A percentile compares a stretch with the other conserved stretches of the same genome.
Evolutionary conservation across 2,329 filamentous ascomycete genomes (phyloP).

Genomic region (Akanthomyces muscarius): DNA sequence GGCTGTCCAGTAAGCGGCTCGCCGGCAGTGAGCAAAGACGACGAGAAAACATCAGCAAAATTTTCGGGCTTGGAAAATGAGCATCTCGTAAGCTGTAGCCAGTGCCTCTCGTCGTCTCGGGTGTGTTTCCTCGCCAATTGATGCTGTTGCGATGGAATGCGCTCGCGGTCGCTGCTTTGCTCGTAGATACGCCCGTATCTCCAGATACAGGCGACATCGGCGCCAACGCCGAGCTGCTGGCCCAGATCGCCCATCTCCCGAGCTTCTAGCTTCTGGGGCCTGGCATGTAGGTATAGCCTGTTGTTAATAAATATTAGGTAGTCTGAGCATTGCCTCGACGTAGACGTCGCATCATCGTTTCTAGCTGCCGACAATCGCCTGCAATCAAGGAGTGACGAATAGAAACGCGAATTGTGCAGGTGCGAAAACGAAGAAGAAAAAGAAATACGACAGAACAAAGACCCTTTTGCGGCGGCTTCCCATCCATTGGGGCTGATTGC

Average conservation of each 20-base stretch:
- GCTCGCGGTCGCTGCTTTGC: not conserved
- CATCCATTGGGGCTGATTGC: constrained; percentile 3
- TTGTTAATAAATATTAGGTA: no score
- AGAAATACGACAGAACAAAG: not conserved
- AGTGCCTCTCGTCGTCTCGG: not conserved
- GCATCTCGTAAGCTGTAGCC: not conserved
- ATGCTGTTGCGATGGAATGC: not conserved
- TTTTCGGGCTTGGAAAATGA: not conserved
- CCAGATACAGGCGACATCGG: constrained; percentile 15
- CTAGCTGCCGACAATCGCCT: no score
- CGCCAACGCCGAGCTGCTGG: not conserved
- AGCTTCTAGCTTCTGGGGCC: no score
- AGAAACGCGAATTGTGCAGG: not conserved
- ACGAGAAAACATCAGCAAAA: not conserved
- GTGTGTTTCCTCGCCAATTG: not conserved
- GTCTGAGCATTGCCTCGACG: not conserved
- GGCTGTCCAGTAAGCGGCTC: not conserved
- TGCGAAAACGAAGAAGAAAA: constrained; percentile 11
- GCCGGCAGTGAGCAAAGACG: not conserved
- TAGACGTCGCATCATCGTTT: no score
- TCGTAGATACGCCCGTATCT: constrained; percentile 16
- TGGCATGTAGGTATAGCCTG: no score
- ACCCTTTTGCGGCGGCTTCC: not conserved
- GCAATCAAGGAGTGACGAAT: not conserved
- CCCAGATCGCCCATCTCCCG: not conserved